A percentile compares a stretch with the other conserved stretches of the same genome.
phyloP scores from a whole-genome alignment of 2,329 filamentous ascomycete genomes.

The Calonectria pteridis region DNA sequence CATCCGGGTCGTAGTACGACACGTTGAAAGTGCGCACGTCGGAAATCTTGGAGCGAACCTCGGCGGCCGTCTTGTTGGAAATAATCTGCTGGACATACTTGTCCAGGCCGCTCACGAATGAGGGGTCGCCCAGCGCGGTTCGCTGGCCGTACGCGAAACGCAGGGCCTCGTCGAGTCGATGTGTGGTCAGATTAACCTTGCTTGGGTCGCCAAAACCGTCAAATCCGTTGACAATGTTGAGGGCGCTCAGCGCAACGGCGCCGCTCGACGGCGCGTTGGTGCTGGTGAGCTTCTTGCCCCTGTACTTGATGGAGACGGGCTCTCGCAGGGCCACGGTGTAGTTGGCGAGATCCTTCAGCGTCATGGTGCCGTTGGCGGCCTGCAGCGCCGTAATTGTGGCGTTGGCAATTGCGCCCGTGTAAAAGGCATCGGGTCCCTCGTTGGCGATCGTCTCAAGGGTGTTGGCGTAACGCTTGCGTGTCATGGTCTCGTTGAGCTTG shows the following conservation, averaged over 20 bases:
- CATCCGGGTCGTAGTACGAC: constrained; percentile 59
- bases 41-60: constrained; percentile 61
- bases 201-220: constrained; percentile 69
- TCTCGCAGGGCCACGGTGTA: constrained; percentile 77
- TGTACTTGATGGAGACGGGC: constrained; percentile 72
- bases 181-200: constrained; percentile 73
- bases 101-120: constrained; percentile 72
- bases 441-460: constrained; percentile 79
- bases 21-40: constrained; percentile 54
- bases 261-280: constrained; percentile 81
- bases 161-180: constrained; percentile 86
- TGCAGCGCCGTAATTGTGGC: constrained; percentile 76
- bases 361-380: constrained; percentile 80
- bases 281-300: constrained; percentile 76
- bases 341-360: constrained; percentile 76
- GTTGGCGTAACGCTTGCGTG: constrained; percentile 78
- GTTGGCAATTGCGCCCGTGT: constrained; percentile 76
- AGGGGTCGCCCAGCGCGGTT: constrained; percentile 80
- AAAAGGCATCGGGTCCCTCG: constrained; percentile 76
- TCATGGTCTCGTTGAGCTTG: constrained; percentile 78
- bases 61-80: constrained; percentile 69
- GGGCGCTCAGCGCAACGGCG: constrained; percentile 75
- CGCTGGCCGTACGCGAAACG: constrained; percentile 84
- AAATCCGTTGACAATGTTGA: constrained; percentile 84
- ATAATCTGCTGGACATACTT: constrained; percentile 74